Evolutionary conservation across 2,329 filamentous ascomycete genomes (phyloP).

Genomic region (Bertia moriformis): DNA sequence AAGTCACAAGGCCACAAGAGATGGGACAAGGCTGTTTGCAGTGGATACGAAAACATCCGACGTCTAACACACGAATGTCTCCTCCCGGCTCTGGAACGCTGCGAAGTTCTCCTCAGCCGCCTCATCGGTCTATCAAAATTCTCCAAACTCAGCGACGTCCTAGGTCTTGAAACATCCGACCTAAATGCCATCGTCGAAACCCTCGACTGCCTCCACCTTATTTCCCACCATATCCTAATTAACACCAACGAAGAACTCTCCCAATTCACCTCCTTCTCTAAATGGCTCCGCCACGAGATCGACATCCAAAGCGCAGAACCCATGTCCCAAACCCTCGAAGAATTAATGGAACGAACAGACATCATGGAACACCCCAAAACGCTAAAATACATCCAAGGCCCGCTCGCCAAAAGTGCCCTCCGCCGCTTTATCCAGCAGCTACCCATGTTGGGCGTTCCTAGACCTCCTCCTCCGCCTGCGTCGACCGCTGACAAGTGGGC

Average conservation of each 20-base stretch:
- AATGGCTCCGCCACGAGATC: constrained; percentile 44
- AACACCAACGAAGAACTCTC: constrained; percentile 35
- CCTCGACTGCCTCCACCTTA: constrained; percentile 35
- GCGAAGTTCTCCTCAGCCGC: constrained; percentile 36
- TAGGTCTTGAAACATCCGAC: constrained; percentile 24
- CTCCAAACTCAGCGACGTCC: constrained; percentile 28
- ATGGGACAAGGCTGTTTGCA: constrained; percentile 44
- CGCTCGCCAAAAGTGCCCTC: constrained; percentile 29
- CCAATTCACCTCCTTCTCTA: constrained; percentile 40
- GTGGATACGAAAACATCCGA: constrained; percentile 38
- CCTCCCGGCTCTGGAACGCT: constrained; percentile 44
- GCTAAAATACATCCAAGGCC: constrained; percentile 38
- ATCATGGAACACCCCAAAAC: constrained; percentile 35
- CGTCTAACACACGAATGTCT: constrained; percentile 43
- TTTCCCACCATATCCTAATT: constrained; percentile 35
- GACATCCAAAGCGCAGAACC: constrained; percentile 40
- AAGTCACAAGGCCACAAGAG: constrained; percentile 36
- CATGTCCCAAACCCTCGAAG: constrained; percentile 31
- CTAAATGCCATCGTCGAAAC: constrained; percentile 30
- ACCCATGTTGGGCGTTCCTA: constrained; percentile 9
- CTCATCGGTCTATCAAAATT: constrained; percentile 43
- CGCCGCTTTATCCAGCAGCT: constrained; percentile 17
- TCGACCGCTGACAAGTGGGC: background rate
- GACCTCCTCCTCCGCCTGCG: constrained; percentile 1
- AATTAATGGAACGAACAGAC: constrained; percentile 36